These are phyloP conservation scores for Ceratorhiza oryzae-sativae DNA, from an alignment of 1,284 basidiomycete genomes.

Conservation along the genomic window DNA sequence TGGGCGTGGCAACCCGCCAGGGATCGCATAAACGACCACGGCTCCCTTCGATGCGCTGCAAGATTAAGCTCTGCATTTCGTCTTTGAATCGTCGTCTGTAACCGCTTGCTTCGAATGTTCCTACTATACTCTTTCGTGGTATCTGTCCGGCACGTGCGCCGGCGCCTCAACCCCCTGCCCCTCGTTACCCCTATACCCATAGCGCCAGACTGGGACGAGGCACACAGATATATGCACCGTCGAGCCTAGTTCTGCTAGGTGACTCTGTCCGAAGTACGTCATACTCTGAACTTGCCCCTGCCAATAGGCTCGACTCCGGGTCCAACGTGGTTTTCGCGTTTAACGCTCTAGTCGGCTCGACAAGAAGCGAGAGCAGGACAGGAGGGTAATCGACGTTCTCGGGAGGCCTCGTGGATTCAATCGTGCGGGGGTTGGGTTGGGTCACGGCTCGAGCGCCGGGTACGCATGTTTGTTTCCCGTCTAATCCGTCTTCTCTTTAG, in stretches of 20 bases:
- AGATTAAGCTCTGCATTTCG: slow-evolving; percentile 22
- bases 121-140: neutral
- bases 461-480: neutral
- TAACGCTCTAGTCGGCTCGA: slow-evolving; percentile 12
- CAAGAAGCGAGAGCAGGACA: neutral
- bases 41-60: neutral
- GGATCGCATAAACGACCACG: neutral
- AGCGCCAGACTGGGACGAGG: neutral
- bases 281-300: neutral
- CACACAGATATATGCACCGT: neutral
- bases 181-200: slow-evolving; percentile 21
- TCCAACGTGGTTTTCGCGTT: neutral
- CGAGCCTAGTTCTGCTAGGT: neutral
- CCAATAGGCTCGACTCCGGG: slow-evolving; percentile 14
- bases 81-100: too few species aligned
- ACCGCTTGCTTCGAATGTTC: neutral
- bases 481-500: neutral
- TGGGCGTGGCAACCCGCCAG: neutral
- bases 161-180: slow-evolving; percentile 34
- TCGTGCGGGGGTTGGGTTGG: neutral
- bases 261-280: neutral
- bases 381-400: neutral
- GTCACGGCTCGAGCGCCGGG: neutral
- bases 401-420: slow-evolving; percentile 2
- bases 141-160: slow-evolving; percentile 33